A percentile compares a stretch with the other conserved stretches of the same genome.
Evolutionary conservation across 129 eudicot genomes (phyloP).

Genomic region (Solidago caesia): DNA sequence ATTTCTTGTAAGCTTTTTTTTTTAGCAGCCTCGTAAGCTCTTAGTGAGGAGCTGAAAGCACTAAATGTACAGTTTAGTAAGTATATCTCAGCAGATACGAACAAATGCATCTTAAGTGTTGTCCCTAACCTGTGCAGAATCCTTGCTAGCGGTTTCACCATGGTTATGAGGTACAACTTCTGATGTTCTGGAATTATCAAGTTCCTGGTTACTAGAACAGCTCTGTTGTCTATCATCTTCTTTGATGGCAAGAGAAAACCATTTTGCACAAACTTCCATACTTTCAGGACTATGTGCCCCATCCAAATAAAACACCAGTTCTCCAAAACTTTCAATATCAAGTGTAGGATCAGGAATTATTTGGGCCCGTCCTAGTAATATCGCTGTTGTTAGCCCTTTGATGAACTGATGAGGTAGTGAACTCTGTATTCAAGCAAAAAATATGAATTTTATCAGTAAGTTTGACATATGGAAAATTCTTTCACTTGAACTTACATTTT

Average conservation of each 20-base stretch:
- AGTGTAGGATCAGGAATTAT: conserved; percentile 59
- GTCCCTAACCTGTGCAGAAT: conserved; percentile 64
- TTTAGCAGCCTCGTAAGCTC: neutral
- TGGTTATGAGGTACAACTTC: conserved; percentile 32
- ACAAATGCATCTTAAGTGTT: neutral
- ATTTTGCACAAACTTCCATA: conserved; percentile 92
- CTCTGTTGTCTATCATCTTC: conserved; percentile 42
- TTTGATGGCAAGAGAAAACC: conserved; percentile 73
- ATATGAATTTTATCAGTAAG: neutral
- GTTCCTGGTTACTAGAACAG: conserved; percentile 2
- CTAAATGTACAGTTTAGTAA: neutral
- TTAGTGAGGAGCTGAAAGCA: neutral
- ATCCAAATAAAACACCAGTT: conserved; percentile 81
- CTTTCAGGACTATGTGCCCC: conserved; percentile 99
- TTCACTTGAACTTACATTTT: conserved; percentile 48
- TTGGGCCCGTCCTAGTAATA: conserved; percentile 91
- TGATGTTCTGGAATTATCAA: conserved; percentile 32
- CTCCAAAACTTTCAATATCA: conserved; percentile 56
- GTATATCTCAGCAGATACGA: neutral
- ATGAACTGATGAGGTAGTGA: conserved; percentile 80
- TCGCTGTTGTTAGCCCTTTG: conserved; percentile 75
- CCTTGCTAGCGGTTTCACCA: conserved; percentile 37
- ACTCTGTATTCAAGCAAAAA: conserved; percentile 45
- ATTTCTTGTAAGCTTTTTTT: neutral
- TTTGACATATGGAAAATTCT: conserved; percentile 1